These are phyloP conservation scores for Pinus tabuliformis DNA, from an alignment of 75 land plant genomes.

Conservation along the genomic window DNA sequence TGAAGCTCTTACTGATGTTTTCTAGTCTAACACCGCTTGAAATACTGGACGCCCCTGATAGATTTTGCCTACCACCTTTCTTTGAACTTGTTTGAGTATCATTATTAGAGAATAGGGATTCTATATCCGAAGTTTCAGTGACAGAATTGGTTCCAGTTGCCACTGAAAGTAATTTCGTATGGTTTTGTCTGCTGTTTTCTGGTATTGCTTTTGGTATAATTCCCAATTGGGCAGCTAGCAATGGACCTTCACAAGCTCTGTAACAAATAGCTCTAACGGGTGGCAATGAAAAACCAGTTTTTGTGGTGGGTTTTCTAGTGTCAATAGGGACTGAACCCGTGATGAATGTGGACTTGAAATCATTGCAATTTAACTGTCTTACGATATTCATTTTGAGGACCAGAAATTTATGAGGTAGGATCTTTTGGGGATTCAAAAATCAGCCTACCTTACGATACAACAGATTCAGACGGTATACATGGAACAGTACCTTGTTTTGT, in stretches of 20 bases:
- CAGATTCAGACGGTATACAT: neutral
- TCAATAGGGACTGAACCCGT: constrained; percentile 19
- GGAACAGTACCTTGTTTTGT: neutral
- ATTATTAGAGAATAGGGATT: constrained; percentile 24
- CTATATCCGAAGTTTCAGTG: constrained; percentile 21
- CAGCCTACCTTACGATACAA: neutral
- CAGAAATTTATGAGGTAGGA: neutral
- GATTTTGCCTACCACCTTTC: too few species aligned
- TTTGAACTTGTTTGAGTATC: too few species aligned
- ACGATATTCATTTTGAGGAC: constrained; percentile 13
- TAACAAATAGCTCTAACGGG: neutral
- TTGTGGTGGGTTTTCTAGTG: neutral
- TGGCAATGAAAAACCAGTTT: neutral
- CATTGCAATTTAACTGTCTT: constrained; percentile 12
- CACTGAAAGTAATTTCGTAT: constrained; percentile 1
- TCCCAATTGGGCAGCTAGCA: neutral
- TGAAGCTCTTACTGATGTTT: constrained; percentile 80
- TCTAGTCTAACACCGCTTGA: constrained; percentile 87
- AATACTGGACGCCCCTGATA: constrained; percentile 70
- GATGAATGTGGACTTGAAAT: constrained; percentile 29
- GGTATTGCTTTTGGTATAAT: neutral
- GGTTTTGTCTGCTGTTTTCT: neutral
- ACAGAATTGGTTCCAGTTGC: constrained; percentile 9
- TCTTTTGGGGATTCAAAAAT: neutral
- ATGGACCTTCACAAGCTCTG: constrained; percentile 12